Evolutionary conservation across 495 filamentous ascomycete genomes (phyloP).

Genomic region (Aspergillus saccharolyticus): DNA sequence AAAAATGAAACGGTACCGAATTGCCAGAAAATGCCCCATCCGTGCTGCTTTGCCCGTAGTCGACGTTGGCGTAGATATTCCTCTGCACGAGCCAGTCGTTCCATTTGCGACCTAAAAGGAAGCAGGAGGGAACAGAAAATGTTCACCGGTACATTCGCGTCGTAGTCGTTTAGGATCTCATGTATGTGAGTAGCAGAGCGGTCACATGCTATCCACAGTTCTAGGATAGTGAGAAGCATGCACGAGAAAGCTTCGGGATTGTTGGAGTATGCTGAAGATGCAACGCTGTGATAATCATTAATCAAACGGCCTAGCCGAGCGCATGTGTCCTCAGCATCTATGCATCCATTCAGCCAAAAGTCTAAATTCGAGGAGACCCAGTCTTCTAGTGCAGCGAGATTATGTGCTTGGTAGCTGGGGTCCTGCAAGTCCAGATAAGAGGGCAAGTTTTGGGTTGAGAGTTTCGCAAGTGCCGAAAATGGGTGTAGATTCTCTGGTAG

Average conservation of each 20-base stretch:
- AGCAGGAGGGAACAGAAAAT: conserved; percentile 44
- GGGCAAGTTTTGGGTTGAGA: too few relatives aligned
- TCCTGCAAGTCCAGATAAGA: too few relatives aligned
- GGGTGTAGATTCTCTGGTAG: too few relatives aligned
- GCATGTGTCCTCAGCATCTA: conserved; percentile 21
- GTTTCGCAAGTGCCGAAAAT: too few relatives aligned
- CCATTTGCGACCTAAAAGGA: conserved; percentile 48
- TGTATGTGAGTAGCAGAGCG: conserved; percentile 36
- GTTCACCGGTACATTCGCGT: conserved; percentile 37
- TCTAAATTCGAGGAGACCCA: conserved; percentile 40
- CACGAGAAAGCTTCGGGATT: conserved; percentile 51
- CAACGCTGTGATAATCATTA: conserved; percentile 26
- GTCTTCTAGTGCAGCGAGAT: conserved; percentile 30
- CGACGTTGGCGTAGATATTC: conserved; percentile 39
- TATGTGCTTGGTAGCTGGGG: not conserved
- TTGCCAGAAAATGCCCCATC: conserved; percentile 31
- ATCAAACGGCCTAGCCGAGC: conserved; percentile 24
- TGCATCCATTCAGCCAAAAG: conserved; percentile 27
- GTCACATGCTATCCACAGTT: conserved; percentile 61
- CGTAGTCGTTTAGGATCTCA: conserved; percentile 46
- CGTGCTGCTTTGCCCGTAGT: conserved; percentile 9
- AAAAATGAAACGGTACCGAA: conserved; percentile 36
- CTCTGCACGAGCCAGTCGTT: conserved; percentile 44
- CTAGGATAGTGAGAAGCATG: conserved; percentile 56
- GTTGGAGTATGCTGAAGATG: conserved; percentile 26